phyloP scores from a whole-genome alignment of 805 yeast genomes.

The Cyberlindnera xylosilytica region DNA sequence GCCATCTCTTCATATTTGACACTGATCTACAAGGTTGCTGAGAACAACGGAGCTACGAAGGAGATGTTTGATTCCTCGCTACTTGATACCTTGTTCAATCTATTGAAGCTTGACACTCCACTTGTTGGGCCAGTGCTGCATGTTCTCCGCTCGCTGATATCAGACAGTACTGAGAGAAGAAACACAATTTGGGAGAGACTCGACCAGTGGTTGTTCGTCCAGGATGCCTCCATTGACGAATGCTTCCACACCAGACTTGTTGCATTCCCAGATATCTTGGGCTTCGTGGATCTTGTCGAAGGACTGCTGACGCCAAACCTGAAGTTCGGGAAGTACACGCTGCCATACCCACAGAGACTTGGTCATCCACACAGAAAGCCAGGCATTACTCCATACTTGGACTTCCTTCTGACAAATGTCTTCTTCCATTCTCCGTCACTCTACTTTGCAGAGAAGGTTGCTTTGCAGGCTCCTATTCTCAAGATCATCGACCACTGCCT shows the following conservation, averaged over 20 bases:
- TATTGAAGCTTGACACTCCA: conserved; percentile 44
- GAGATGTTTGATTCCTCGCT: conserved; percentile 27
- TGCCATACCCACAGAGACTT: conserved; percentile 59
- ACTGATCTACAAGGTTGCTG: conserved; percentile 53
- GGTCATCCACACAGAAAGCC: conserved; percentile 59
- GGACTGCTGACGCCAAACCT: conserved; percentile 29
- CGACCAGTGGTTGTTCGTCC: conserved; percentile 63
- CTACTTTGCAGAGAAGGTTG: conserved; percentile 31
- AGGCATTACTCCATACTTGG: conserved; percentile 81
- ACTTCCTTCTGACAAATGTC: conserved; percentile 64
- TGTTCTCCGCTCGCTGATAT: conserved; percentile 56
- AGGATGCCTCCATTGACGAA: conserved; percentile 36
- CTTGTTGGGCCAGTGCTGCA: conserved; percentile 53
- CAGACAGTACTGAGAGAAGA: conserved; percentile 40
- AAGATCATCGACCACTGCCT: conserved; percentile 47
- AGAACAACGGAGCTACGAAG: conserved; percentile 36
- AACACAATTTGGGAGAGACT: conserved; percentile 61
- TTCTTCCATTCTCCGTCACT: conserved; percentile 50
- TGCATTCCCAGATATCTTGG: conserved; percentile 52
- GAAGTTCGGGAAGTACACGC: conserved; percentile 35
- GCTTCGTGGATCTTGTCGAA: conserved; percentile 55
- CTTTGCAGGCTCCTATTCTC: conserved; percentile 54
- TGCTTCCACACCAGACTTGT: conserved; percentile 45
- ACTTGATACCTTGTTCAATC: conserved; percentile 40
- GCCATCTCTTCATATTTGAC: conserved; percentile 73